phyloP scores from a whole-genome alignment of 169 alveolate species.

The Miamiensis avidus region DNA sequence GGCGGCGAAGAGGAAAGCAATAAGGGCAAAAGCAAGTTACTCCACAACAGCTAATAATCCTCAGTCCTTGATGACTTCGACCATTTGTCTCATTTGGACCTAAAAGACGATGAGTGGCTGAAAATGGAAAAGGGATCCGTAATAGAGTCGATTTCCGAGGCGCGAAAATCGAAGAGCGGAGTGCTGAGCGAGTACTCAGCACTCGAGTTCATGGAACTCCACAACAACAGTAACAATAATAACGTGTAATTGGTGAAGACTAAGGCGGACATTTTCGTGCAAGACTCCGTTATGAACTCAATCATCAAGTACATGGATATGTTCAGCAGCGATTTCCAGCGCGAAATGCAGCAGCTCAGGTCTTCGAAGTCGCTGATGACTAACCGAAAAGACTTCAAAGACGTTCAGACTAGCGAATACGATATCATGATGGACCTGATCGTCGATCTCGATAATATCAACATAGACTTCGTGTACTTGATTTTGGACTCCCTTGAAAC shows the following conservation, averaged over 20 bases:
- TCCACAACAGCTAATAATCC: neutral
- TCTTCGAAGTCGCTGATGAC: constrained; percentile 47
- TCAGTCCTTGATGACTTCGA: constrained; percentile 36
- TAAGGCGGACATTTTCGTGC: constrained; percentile 59
- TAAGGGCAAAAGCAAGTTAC: neutral
- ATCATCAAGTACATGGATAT: constrained; percentile 60
- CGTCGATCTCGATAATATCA: constrained; percentile 68
- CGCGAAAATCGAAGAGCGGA: constrained; percentile 9
- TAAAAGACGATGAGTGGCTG: constrained; percentile 74
- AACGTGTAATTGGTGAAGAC: constrained; percentile 51
- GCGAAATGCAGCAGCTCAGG: constrained; percentile 37
- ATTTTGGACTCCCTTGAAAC: constrained; percentile 67
- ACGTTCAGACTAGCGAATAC: neutral
- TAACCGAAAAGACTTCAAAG: constrained; percentile 2
- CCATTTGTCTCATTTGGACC: constrained; percentile 62
- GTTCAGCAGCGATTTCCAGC: constrained; percentile 63
- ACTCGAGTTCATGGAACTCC: constrained; percentile 17
- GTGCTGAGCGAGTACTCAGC: constrained; percentile 35
- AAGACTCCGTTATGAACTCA: constrained; percentile 65
- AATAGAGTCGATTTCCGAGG: constrained; percentile 41
- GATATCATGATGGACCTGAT: constrained; percentile 44
- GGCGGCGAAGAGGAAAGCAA: too few relatives aligned
- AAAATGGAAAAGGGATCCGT: constrained; percentile 47
- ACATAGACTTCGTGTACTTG: constrained; percentile 44
- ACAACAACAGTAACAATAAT: constrained; percentile 12